A percentile compares a stretch with the other conserved stretches of the same genome.
These are phyloP conservation scores for Vachellia pachyceras DNA, from an alignment of 306 rosid genomes.

Conservation along the genomic window DNA sequence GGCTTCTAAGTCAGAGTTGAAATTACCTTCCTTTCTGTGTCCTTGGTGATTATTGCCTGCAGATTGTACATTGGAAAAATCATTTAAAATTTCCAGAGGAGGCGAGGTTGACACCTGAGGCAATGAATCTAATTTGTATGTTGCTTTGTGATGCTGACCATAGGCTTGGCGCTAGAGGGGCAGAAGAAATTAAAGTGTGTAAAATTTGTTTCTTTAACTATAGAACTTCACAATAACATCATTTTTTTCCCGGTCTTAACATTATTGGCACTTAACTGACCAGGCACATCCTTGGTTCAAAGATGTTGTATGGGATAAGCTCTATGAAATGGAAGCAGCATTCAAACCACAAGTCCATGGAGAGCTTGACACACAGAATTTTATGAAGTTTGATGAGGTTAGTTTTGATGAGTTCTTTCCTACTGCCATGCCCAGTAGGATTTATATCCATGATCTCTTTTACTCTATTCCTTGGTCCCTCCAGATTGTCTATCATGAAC, in stretches of 20 bases:
- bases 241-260: constrained; percentile 10
- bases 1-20: background rate
- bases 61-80: constrained; percentile 93
- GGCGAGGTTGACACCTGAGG: constrained; percentile 82
- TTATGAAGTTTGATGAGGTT: constrained; percentile 91
- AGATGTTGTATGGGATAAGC: constrained; percentile 72
- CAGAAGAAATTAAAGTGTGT: constrained; percentile 74
- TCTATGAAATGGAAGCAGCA: constrained; percentile 86
- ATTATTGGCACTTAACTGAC: constrained; percentile 24
- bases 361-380: constrained; percentile 94
- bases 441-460: constrained; percentile 20
- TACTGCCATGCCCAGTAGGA: background rate
- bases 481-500: constrained; percentile 7
- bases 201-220: constrained; percentile 28
- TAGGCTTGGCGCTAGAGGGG: constrained; percentile 76
- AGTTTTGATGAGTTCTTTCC: constrained; percentile 24
- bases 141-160: constrained; percentile 85
- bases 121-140: constrained; percentile 76
- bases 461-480: background rate
- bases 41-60: constrained; percentile 35
- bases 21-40: background rate
- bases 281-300: constrained; percentile 95
- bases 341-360: constrained; percentile 87
- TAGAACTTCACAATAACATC: constrained; percentile 3
- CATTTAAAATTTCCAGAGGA: constrained; percentile 92